These are phyloP conservation scores for peach (Prunus persica) DNA, from an alignment of 306 rosid species.

Conservation along the genomic window Prunus_persica_NCBIv2 NC_034014.1:3046501-3047000, in stretches of 20 bases:
- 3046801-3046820: constrained; percentile 95
- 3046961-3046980: constrained; percentile 59
- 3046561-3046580: not conserved
- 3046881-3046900: constrained; percentile 23
- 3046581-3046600: not conserved
- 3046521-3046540: not conserved
- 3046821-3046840: constrained; percentile 79
- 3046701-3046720: constrained; percentile 27
- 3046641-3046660: not conserved
- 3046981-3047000: constrained; percentile 46
- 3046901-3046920: constrained; percentile 38
- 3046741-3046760: constrained; percentile 97
- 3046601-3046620: not conserved
- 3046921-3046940: constrained; percentile 74
- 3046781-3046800: constrained; percentile 79
- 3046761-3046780: constrained; percentile 92
- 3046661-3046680: constrained; percentile 6
- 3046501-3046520: not conserved
- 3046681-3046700: constrained; percentile 2
- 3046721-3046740: constrained; percentile 62
- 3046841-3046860: constrained; percentile 47
- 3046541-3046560: not conserved
- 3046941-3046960: constrained; percentile 61
- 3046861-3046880: constrained; percentile 17
- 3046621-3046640: not conserved